These are phyloP conservation scores for Candida sanyaensis DNA, from an alignment of 1,139 yeast genomes.

Conservation along the genomic window DNA sequence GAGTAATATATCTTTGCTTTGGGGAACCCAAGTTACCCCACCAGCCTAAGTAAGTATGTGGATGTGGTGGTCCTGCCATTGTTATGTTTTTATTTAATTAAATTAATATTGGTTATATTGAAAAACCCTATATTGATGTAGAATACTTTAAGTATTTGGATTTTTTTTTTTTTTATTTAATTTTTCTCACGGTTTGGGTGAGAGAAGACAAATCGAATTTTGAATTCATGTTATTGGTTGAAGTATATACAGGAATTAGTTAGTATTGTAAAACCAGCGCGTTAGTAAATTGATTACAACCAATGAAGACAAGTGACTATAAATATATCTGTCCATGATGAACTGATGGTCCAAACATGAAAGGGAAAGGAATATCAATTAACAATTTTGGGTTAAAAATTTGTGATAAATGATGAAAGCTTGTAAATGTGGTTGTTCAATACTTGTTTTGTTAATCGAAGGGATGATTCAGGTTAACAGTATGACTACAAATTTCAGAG, in stretches of 20 bases:
- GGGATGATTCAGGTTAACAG: no score
- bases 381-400: no score
- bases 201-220: constrained; percentile 1
- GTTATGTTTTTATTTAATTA: constrained; percentile 2
- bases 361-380: no score
- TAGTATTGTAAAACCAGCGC: not conserved
- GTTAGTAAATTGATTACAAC: no score
- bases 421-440: no score
- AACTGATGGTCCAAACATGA: no score
- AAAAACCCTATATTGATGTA: not conserved
- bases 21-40: constrained; percentile 92
- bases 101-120: not conserved
- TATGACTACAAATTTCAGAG: no score
- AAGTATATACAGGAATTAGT: constrained; percentile 6
- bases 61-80: constrained; percentile 77
- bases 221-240: constrained; percentile 5
- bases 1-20: constrained; percentile 81
- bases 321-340: no score
- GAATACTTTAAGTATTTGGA: not conserved
- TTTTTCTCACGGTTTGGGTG: not conserved
- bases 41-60: constrained; percentile 92
- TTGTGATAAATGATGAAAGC: no score
- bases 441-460: no score
- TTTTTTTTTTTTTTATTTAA: not conserved
- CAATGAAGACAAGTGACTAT: no score